phyloP scores from a whole-genome alignment of 1,284 basidiomycete genomes.

The Ceratobasidium sp. region DNA sequence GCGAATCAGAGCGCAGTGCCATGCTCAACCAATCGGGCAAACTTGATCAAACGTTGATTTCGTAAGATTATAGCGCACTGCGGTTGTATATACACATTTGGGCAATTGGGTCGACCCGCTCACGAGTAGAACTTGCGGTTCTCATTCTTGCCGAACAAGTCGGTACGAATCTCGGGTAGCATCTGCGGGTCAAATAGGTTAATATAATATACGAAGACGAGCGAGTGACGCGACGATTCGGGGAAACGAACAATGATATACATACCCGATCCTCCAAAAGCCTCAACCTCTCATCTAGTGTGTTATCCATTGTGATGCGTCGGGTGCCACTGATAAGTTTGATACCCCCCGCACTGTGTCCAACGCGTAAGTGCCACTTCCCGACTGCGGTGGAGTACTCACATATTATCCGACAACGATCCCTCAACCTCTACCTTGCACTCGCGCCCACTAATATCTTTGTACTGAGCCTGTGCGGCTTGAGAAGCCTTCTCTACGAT shows the following conservation, averaged over 20 bases:
- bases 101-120: not conserved
- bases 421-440: conserved; percentile 69
- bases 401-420: conserved; percentile 76
- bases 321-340: conserved; percentile 73
- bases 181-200: conserved; percentile 61
- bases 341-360: conserved; percentile 78
- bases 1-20: too few relatives aligned
- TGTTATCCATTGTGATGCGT: conserved; percentile 90
- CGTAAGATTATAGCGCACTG: conserved; percentile 32
- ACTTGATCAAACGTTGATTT: not conserved
- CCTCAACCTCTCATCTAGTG: conserved; percentile 84
- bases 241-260: conserved; percentile 36
- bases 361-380: conserved; percentile 45
- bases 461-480: conserved; percentile 68
- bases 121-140: conserved; percentile 83
- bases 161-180: conserved; percentile 87
- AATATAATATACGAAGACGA: not conserved
- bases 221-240: not conserved
- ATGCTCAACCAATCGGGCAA: not conserved
- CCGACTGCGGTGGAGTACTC: too few relatives aligned
- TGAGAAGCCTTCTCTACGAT: conserved; percentile 65
- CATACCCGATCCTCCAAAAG: conserved; percentile 86
- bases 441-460: conserved; percentile 75
- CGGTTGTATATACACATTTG: conserved; percentile 24
- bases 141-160: conserved; percentile 83